A percentile compares a stretch with the other conserved stretches of the same genome.
Evolutionary conservation across 2,329 filamentous ascomycete genomes (phyloP).

Genomic region (Pseudofabraea citricarpa): DNA sequence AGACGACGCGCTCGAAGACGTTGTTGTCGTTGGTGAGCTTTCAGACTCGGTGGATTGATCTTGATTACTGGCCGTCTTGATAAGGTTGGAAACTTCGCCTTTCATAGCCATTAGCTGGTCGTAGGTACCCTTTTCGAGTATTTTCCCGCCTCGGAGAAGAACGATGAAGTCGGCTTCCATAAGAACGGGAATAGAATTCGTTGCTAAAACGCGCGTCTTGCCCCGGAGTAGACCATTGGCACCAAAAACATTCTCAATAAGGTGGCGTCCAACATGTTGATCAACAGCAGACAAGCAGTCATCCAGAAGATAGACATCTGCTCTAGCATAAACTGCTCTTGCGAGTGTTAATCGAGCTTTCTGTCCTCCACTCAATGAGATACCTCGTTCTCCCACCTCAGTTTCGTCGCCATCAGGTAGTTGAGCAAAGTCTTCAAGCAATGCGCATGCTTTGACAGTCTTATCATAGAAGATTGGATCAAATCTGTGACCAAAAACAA

Average conservation of each 20-base stretch:
- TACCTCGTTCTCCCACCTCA: conserved; percentile 92
- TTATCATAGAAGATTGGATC: conserved; percentile 92
- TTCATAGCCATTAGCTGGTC: conserved; percentile 90
- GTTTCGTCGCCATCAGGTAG: conserved; percentile 96
- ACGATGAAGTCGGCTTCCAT: conserved; percentile 86
- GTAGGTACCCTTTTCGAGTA: conserved; percentile 86
- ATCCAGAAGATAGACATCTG: conserved; percentile 93
- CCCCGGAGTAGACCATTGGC: conserved; percentile 73
- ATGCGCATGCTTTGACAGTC: conserved; percentile 85
- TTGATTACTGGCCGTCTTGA: conserved; percentile 67
- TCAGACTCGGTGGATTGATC: conserved; percentile 38
- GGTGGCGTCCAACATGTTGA: conserved; percentile 89
- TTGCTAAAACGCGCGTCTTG: conserved; percentile 90
- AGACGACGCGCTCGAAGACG: conserved; percentile 49
- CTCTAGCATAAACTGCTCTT: conserved; percentile 89
- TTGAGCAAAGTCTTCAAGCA: conserved; percentile 84
- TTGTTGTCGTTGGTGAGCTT: conserved; percentile 31
- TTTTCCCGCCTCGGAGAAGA: conserved; percentile 74
- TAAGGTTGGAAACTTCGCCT: conserved; percentile 78
- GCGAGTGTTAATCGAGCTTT: conserved; percentile 91
- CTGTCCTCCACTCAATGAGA: conserved; percentile 92
- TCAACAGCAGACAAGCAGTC: conserved; percentile 97
- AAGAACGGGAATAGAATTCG: conserved; percentile 89
- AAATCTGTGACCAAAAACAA: conserved; percentile 91
- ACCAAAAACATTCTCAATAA: conserved; percentile 92